Base-by-base conservation (phyloP, 805 yeast species). In the Soucietia sequanensis region DNA sequence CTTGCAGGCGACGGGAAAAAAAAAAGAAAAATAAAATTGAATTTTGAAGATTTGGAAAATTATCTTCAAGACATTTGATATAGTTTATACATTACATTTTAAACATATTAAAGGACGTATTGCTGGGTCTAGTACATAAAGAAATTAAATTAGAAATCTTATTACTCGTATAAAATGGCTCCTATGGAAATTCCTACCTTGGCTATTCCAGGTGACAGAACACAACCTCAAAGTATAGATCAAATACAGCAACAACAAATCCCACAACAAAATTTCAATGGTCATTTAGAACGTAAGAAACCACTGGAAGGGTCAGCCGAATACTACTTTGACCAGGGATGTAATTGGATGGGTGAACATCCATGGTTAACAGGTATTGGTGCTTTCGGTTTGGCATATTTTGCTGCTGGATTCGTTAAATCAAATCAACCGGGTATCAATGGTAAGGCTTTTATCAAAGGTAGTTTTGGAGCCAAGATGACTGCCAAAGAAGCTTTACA, bases 401-500 rank as follows among this genome's bases (percentile, higher is more conserved):
- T 79, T 34, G 71, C 73, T 13, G 82, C 90, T 2, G 90, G 90
- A 3, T 60, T 77, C 9, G 75, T 81, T 58, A 84, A 80, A 57
- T 61, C 76, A 4, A 76, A 72, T 43, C 83, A 80, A 42, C 84
- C 88, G n/a, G 84, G 87, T 25, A 56, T 75, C 15, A 68, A 71
- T 37, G 84, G 84, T 8, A 76, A 78, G 44, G 78, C 83, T 14
- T 91, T 81, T 53, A 66, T 72, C 55, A 87, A 81, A 56, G 99
- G 98, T 38, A 87, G 96, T 1, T 91, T 91, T 62, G 96, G 90
- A 23, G 59, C 77, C n/a, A 93, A 91, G 60, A 88, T 91, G 95
- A 74, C 76, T 39, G 81, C 90, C 29, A 81, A 77, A 48, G 99
- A 91, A 57, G 97, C 97, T 3, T 70, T 89, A 41, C 89, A 78